Percentiles rank a stretch among this genome's conserved stretches.
Evolutionary conservation across 1,284 basidiomycete species (phyloP).

Genomic region (Neolentinus lepideus): DNA sequence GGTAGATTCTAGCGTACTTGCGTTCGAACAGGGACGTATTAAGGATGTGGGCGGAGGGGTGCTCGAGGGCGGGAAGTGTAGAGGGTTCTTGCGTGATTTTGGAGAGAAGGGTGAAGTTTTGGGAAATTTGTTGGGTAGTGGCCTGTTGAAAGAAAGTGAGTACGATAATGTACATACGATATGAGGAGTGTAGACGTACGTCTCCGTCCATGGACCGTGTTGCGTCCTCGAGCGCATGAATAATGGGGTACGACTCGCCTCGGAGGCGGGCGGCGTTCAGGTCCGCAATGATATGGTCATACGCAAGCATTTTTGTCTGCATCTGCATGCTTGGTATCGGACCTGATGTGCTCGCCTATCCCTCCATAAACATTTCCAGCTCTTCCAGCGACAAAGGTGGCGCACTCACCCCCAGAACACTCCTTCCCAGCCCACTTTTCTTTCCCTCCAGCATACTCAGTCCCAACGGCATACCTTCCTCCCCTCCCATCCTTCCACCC

Average conservation of each 20-base stretch:
- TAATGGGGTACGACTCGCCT: conserved; percentile 66
- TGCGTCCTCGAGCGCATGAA: conserved; percentile 64
- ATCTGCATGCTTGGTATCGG: conserved; percentile 64
- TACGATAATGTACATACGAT: neutral
- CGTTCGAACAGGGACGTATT: conserved; percentile 69
- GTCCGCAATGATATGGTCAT: conserved; percentile 73
- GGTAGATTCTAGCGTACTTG: conserved; percentile 65
- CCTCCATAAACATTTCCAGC: neutral
- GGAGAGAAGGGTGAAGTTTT: conserved; percentile 64
- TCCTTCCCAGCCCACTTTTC: conserved; percentile 53
- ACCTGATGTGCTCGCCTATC: conserved; percentile 36
- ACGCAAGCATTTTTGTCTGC: conserved; percentile 95
- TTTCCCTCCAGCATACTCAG: conserved; percentile 36
- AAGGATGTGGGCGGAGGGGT: conserved; percentile 71
- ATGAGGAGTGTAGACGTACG: conserved; percentile 29
- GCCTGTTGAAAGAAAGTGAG: conserved; percentile 24
- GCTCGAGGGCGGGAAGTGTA: conserved; percentile 61
- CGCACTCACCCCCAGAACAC: conserved; percentile 40
- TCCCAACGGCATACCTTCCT: conserved; percentile 33
- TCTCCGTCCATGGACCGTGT: conserved; percentile 49
- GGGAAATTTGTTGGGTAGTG: conserved; percentile 49
- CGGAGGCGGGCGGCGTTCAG: conserved; percentile 69
- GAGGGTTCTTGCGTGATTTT: conserved; percentile 69
- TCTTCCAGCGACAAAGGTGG: neutral
- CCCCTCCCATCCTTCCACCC: conserved; percentile 52